phyloP scores from a whole-genome alignment of 805 yeast species.

The Metschnikowia peoriensis region DNA sequence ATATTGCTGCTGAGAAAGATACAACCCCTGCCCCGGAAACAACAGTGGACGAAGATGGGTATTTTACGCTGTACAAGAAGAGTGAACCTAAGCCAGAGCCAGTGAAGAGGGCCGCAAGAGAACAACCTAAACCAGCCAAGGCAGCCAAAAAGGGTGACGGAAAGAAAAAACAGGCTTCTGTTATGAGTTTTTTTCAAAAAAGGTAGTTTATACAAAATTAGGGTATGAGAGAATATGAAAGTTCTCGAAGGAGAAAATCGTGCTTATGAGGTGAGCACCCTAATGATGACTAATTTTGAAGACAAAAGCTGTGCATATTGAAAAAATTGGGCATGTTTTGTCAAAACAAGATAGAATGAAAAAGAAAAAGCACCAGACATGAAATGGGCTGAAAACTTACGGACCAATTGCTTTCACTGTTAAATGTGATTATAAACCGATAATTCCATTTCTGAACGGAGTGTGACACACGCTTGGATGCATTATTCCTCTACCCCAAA shows the following conservation, averaged over 20 bases:
- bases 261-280: not conserved
- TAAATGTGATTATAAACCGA: no score
- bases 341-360: not conserved
- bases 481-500: no score
- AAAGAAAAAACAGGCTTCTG: conserved; percentile 41
- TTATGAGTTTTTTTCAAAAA: conserved; percentile 50
- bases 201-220: conserved; percentile 11
- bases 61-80: conserved; percentile 36
- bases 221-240: not conserved
- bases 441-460: no score
- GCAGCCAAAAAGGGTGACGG: conserved; percentile 14
- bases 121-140: conserved; percentile 2
- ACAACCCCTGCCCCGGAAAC: conserved; percentile 8
- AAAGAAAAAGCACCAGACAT: not conserved
- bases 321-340: not conserved
- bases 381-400: no score
- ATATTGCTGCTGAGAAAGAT: not conserved
- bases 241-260: not conserved
- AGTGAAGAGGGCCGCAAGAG: not conserved
- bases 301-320: not conserved
- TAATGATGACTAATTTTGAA: not conserved
- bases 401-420: no score
- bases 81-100: conserved; percentile 14
- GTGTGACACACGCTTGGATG: no score
- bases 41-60: conserved; percentile 50